These are phyloP conservation scores for Mortierella sp. DNA, from an alignment of 371 early-diverging fungal species.

Conservation along the genomic window DNA sequence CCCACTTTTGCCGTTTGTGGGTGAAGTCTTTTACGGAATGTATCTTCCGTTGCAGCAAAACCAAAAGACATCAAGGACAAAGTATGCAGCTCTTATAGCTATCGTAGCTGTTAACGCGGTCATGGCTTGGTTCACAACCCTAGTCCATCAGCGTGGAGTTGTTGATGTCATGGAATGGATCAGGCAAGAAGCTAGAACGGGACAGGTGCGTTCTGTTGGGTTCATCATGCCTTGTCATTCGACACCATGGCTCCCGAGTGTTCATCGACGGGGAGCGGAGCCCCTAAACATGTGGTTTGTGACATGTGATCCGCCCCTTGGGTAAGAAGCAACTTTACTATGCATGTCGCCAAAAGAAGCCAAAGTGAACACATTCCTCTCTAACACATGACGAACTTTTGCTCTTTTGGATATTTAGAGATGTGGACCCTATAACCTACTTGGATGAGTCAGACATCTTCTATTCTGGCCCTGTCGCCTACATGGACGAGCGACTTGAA, in stretches of 20 bases:
- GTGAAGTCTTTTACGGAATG: constrained; percentile 58
- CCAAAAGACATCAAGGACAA: constrained; percentile 9
- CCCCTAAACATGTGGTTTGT: constrained; percentile 82
- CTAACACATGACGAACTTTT: no score
- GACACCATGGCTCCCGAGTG: constrained; percentile 85
- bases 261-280: constrained; percentile 61
- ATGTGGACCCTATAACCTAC: constrained; percentile 53
- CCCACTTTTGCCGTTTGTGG: constrained; percentile 73
- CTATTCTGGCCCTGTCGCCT: constrained; percentile 73
- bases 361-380: no score
- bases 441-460: constrained; percentile 87
- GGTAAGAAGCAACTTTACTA: constrained; percentile 10
- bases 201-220: constrained; percentile 58
- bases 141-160: constrained; percentile 93
- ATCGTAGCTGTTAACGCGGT: constrained; percentile 72
- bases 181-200: constrained; percentile 56
- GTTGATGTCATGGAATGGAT: constrained; percentile 84
- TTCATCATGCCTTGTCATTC: constrained; percentile 97
- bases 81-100: constrained; percentile 14
- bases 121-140: constrained; percentile 73
- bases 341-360: neutral
- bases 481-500: constrained; percentile 52
- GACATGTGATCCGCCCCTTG: constrained; percentile 91
- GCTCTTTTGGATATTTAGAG: constrained; percentile 11
- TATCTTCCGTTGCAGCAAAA: constrained; percentile 15